Conservation (phyloP, 75 land plant genomes). For the Sequoia sempervirens region DNA sequence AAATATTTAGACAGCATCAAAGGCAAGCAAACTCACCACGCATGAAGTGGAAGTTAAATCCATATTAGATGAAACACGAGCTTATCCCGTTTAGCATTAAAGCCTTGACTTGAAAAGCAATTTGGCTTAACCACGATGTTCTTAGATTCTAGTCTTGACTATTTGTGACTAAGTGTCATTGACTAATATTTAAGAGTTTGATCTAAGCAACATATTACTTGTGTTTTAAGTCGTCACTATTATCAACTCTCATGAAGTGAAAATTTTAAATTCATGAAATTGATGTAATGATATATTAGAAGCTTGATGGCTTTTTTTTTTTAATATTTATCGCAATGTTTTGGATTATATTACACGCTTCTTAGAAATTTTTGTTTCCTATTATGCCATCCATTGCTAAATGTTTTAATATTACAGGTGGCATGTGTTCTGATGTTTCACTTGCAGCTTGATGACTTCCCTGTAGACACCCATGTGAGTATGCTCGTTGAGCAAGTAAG, state of each 20-base stretch:
- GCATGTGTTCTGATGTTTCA: conserved; percentile 89
- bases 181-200: neutral
- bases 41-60: neutral
- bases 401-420: conserved; percentile 33
- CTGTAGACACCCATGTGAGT: conserved; percentile 94
- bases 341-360: neutral
- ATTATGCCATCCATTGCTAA: neutral
- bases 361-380: neutral
- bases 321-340: neutral
- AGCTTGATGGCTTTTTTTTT: neutral
- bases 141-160: neutral
- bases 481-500: neutral
- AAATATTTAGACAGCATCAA: neutral
- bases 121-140: neutral
- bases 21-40: neutral
- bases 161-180: neutral
- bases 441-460: conserved; percentile 80
- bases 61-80: neutral
- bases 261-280: neutral
- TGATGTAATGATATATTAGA: neutral
- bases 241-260: neutral
- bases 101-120: neutral
- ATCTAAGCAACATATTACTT: neutral
- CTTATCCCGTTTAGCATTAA: neutral
- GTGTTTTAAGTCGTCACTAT: neutral